Conservation (phyloP, 108 stramenopile species). For the Nitzschia putrida region DNA sequence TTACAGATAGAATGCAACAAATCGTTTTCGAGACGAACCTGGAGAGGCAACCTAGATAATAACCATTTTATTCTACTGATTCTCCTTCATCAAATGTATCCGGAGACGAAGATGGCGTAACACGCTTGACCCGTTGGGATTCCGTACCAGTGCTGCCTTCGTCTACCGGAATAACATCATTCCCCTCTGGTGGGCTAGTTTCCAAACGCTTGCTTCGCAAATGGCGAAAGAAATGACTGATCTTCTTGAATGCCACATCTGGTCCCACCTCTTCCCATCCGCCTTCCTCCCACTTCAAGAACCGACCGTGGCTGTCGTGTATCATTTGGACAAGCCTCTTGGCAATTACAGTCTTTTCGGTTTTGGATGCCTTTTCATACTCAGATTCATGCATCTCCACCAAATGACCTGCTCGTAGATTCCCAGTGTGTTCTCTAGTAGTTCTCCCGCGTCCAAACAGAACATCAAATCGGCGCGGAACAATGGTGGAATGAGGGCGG, state of each 20-base stretch:
- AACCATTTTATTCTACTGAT: too few species aligned
- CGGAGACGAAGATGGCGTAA: too few species aligned
- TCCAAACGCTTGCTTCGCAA: slow-evolving; percentile 7
- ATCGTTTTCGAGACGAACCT: too few species aligned
- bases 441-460: slow-evolving; percentile 32
- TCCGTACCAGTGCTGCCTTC: too few species aligned
- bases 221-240: slow-evolving; percentile 33
- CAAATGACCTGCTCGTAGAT: slow-evolving; percentile 19
- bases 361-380: slow-evolving; percentile 33
- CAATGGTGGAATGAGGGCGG: neutral
- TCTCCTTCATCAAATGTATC: too few species aligned
- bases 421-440: slow-evolving; percentile 27
- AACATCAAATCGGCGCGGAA: slow-evolving; percentile 34
- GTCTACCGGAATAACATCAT: too few species aligned
- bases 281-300: slow-evolving; percentile 27
- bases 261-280: slow-evolving; percentile 32
- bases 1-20: too few species aligned
- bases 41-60: too few species aligned
- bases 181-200: too few species aligned
- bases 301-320: slow-evolving; percentile 26
- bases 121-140: too few species aligned
- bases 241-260: slow-evolving; percentile 18
- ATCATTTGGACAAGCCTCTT: slow-evolving; percentile 21
- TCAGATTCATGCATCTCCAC: slow-evolving; percentile 24
- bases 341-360: slow-evolving; percentile 33